Evolutionary conservation across 2,329 filamentous ascomycete species (phyloP).

Genomic region (Phaeosphaeria sp.): DNA sequence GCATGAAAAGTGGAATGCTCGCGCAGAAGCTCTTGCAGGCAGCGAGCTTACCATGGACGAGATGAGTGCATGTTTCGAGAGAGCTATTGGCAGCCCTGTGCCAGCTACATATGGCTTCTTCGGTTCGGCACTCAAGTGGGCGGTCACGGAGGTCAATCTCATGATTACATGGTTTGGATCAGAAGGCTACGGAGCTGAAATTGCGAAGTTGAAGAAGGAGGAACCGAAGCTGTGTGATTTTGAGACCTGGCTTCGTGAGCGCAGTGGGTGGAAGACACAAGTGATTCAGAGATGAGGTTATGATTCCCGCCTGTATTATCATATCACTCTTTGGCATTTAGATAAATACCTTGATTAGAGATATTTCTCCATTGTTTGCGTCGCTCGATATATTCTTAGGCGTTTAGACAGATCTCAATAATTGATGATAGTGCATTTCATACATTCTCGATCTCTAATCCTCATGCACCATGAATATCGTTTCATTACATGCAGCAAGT

Average conservation of each 20-base stretch:
- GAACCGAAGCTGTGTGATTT: conserved; percentile 57
- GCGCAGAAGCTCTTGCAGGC: conserved; percentile 58
- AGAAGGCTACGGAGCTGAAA: conserved; percentile 56
- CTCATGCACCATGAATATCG: neutral
- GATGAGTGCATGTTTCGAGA: conserved; percentile 54
- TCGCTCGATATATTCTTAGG: neutral
- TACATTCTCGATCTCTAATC: neutral
- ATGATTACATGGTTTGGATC: conserved; percentile 62
- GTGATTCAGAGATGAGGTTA: conserved; percentile 17
- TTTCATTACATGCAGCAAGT: neutral
- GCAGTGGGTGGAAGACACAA: conserved; percentile 51
- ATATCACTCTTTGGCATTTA: too few relatives aligned
- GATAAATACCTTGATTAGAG: too few relatives aligned
- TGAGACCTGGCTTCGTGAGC: conserved; percentile 55
- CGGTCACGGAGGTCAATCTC: conserved; percentile 51
- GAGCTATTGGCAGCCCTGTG: conserved; percentile 53
- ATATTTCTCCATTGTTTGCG: conserved; percentile 3
- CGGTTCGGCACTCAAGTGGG: conserved; percentile 48
- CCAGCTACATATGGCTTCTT: conserved; percentile 54
- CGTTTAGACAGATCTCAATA: neutral
- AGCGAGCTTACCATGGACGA: conserved; percentile 59
- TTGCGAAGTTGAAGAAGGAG: conserved; percentile 50
- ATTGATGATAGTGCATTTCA: neutral
- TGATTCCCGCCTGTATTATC: too few relatives aligned
- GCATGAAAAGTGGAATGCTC: conserved; percentile 53